Evolutionary conservation across 2,329 filamentous ascomycete genomes (phyloP), one percentile per base, ranked within the genome.

Genomic region (Aspergillus persii): DNA sequence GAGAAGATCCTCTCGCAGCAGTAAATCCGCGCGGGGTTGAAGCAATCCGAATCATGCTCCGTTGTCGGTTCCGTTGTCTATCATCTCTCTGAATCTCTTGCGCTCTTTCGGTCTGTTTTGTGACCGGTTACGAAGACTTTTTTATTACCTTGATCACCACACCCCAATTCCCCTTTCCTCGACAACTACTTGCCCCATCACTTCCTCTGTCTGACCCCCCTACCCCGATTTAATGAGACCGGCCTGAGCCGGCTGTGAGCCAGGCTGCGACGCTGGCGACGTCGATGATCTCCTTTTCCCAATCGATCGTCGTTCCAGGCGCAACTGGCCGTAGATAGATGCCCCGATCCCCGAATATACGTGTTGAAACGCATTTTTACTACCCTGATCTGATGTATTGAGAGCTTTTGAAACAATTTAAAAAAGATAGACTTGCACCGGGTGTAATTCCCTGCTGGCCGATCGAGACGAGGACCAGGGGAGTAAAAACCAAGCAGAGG

Each of bases 1-100:
- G 92, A 95, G 84, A 86, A 85, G 66, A 83, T 96, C 59, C 96
- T 97, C 81, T 81, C 80, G 66, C 81, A 84, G 76, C 74, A 79
- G 66, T 72, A 72, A 68, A 54, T 46, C 30, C 44, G 48, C 51
- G 53, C 47, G 39, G 50, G 23, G 49, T 36, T 26, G 44, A 31
- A 15, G 41, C 46, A 29, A 48, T 51, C 49, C 36, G 51, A 29
- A 53, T 56, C 31, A 31, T 44, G 11, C 36, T 53, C 36, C 15
- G 27, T 50, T 54, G 60, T 57, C 62, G 58, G 52, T 57, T 48
- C 59, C 8, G 59, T 60, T 56, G 26, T 54, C 56, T 60, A 57
- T 58, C 30, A 54, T 55, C 56, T 31, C 48, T 47, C 26, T 47
- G 44, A 47, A 15, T 47, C 18, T 23, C 44, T 47, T 15, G 18